phyloP scores from a whole-genome alignment of 257 asterid genomes.

The Solanum paucissectum region DNA sequence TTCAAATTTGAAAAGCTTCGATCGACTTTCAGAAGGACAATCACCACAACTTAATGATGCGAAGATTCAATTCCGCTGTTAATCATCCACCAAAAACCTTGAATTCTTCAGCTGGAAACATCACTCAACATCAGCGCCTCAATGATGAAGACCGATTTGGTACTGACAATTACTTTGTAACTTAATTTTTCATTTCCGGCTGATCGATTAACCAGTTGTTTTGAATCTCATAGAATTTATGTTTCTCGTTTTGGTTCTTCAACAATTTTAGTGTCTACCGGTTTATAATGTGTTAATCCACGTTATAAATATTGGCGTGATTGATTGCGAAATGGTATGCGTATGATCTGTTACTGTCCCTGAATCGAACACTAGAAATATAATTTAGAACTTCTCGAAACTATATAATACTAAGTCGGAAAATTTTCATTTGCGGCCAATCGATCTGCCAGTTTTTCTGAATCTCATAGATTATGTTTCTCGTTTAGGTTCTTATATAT shows the following conservation, averaged over 20 bases:
- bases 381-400: background rate
- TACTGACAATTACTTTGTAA: slow-evolving; percentile 3
- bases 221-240: background rate
- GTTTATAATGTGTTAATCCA: background rate
- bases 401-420: background rate
- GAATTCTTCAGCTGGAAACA: background rate
- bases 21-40: background rate
- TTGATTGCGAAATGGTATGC: background rate
- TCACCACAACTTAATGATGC: slow-evolving; percentile 3
- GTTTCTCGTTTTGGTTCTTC: background rate
- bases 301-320: background rate
- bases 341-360: background rate
- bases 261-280: background rate
- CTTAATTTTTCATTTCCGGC: background rate
- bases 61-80: slow-evolving; percentile 14
- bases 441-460: background rate
- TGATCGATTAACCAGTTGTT: background rate
- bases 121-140: slow-evolving; percentile 15
- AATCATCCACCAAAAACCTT: slow-evolving; percentile 6
- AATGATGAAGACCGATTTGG: slow-evolving; percentile 22
- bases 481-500: background rate
- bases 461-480: background rate
- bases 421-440: background rate
- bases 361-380: background rate
- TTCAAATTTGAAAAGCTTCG: background rate